Base-by-base conservation (phyloP, 2,329 filamentous ascomycete species). In the Rutstroemia sp. region DNA sequence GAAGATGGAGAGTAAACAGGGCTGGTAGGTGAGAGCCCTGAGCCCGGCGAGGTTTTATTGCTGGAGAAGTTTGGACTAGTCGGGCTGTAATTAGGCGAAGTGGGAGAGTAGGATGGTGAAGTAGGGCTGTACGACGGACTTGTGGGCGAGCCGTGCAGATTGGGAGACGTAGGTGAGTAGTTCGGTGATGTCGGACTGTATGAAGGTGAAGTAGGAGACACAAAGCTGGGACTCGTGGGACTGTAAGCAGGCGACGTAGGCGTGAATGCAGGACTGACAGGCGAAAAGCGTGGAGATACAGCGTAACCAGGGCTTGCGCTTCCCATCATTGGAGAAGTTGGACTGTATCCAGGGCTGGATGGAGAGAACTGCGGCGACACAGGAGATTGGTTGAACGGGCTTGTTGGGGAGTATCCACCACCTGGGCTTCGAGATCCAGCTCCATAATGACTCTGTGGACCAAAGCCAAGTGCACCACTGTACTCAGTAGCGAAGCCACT, bases 321-420 rank as follows among this genome's bases (percentile, higher is more conserved):
- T 56, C 78, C 76, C 71, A 81, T 72, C 71, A 78, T 77, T 6
- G 82, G 82, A 54, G 81, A 84, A 10, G 80, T 83, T 7, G 72
- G 72, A 44, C 67, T 60, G 71, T 70, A 70, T 8, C 64, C 66
- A 52, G 68, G 68, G 49, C 64, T 67, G 19, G 63, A 62, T 38
- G 67, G 67, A 17, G 65, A 65, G 47, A 63, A 69, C 4, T 61
- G 60, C 8, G 81, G 81, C 51, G 81, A 84, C 4, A 78, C 80
- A 3, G 71, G 71, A 48, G 58, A 87, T 14, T 59, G 60, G 25
- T 60, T 65, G 59, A 76, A 61, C 63, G 88, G 80, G 70, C 87
- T 88, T 19, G 82, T 84, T 21, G 85, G 84, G 38, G 82, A 86
- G 73, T 89, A 89, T 64, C 79, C 83, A 56, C 86, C 89, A 4